Base-by-base conservation (phyloP, 2,329 filamentous ascomycete genomes). In the Cryphonectria nitschkei region DNA sequence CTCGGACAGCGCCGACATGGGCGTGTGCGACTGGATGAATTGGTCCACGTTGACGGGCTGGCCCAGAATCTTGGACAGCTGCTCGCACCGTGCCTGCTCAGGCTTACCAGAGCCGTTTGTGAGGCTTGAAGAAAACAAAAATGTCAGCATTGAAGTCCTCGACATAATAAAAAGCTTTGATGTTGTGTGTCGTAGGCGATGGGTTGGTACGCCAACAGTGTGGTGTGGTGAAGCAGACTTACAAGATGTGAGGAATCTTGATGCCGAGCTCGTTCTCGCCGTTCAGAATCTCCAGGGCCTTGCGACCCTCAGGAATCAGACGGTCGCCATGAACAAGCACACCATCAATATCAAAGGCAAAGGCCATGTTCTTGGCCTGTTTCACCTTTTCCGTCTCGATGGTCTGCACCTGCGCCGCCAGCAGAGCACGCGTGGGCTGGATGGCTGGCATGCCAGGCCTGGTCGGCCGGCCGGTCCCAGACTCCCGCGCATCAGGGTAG, bases 311-410 rank as follows among this genome's bases (percentile, higher is more conserved):
- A 58, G 89, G 89, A 73, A 93, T 93, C 71, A 92, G 82, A 70
- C 90, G 85, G 81, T 91, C 90, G 77, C 90, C 90, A 80, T 93
- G 91, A 70, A 93, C 91, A 34, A 93, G 84, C 71, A 94, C 91
- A 83, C 91, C 92, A 76, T 94, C 92, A 72, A 92, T 91, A 80
- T 94, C 92, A 74, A 94, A 95, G 76, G 90, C 92, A 74, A 94
- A 94, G 8, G 90, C 90, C 90, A 94, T 93, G 83, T 93, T 90
- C 86, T 93, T 93, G 71, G 90, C 91, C 70, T 87, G 86, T 41
- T 82, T 82, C 22, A 92, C 91, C 82, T 92, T 92, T 75, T 90
- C 87, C 70, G 86, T 81, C 75, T 87, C 85, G 74, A 93, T 83
- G 74, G 90, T 88, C 81, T 94, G 92, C 29, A 93, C 84, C 80